A percentile compares a stretch with the other conserved stretches of the same genome.
These are phyloP conservation scores for Durotheca rogersii DNA, from an alignment of 495 filamentous ascomycete species.

Conservation along the genomic window DNA sequence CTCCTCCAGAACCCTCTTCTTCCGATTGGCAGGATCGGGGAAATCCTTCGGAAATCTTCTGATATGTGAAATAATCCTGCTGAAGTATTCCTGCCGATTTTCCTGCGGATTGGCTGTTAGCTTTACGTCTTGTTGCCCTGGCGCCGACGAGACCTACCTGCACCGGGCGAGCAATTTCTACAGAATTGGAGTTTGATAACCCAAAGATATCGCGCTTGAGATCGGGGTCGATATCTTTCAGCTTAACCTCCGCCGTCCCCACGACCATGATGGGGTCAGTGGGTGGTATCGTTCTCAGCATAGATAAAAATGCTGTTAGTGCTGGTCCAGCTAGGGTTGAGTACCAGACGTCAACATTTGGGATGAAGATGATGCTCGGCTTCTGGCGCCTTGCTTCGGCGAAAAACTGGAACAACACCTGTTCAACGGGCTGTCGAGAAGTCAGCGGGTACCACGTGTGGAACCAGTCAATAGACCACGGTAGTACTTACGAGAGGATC, in stretches of 20 bases:
- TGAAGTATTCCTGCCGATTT: constrained; percentile 75
- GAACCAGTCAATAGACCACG: constrained; percentile 44
- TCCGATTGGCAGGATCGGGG: constrained; percentile 79
- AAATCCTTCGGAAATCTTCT: constrained; percentile 78
- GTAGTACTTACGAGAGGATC: constrained; percentile 52
- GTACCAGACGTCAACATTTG: constrained; percentile 85
- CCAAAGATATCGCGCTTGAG: constrained; percentile 80
- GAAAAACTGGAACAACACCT: constrained; percentile 85
- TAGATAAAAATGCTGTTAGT: constrained; percentile 74
- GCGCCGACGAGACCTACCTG: constrained; percentile 44
- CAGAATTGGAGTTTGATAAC: constrained; percentile 76
- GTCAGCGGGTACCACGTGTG: constrained; percentile 25
- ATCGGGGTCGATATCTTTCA: constrained; percentile 50
- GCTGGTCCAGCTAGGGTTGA: constrained; percentile 48
- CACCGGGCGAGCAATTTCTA: constrained; percentile 63
- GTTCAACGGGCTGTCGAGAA: constrained; percentile 64
- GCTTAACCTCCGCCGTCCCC: constrained; percentile 69
- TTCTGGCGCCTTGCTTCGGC: constrained; percentile 90
- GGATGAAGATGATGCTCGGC: constrained; percentile 93
- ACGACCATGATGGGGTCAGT: constrained; percentile 87
- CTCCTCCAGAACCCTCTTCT: constrained; percentile 75
- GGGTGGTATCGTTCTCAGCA: constrained; percentile 75
- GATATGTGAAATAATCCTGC: constrained; percentile 67
- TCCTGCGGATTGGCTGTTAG: constrained; percentile 47
- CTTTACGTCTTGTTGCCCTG: neutral